These are phyloP conservation scores for Farysia itapuensis DNA, from an alignment of 1,284 basidiomycete genomes.

Conservation along the genomic window DNA sequence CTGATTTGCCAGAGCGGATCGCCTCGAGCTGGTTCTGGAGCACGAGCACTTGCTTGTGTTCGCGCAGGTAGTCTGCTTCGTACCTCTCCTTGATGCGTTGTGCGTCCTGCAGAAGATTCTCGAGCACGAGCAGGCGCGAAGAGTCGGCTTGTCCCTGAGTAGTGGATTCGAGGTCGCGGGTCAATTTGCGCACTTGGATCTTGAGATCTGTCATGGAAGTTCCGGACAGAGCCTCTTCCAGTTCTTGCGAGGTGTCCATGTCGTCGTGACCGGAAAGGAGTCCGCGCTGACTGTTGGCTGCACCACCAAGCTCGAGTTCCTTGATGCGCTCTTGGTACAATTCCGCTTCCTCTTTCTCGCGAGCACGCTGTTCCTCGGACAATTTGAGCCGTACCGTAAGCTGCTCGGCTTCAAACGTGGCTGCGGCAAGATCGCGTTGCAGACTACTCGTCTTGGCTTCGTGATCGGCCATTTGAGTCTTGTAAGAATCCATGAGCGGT, in stretches of 20 bases:
- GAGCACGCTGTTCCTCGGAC: conserved; percentile 70
- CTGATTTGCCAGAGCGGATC: conserved; percentile 76
- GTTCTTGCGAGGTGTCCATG: conserved; percentile 73
- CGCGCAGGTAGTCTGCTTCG: conserved; percentile 81
- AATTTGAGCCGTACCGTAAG: conserved; percentile 33
- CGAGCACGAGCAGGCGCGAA: conserved; percentile 75
- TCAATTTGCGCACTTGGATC: conserved; percentile 77
- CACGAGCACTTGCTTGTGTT: conserved; percentile 79
- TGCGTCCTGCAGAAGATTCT: conserved; percentile 86
- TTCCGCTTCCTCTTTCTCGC: conserved; percentile 81
- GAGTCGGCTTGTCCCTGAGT: conserved; percentile 74
- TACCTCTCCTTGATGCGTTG: conserved; percentile 85
- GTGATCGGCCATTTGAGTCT: conserved; percentile 78
- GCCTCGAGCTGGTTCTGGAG: conserved; percentile 82
- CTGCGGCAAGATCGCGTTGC: conserved; percentile 65
- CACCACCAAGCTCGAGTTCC: conserved; percentile 73
- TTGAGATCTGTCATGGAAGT: conserved; percentile 84
- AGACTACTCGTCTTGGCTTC: conserved; percentile 72
- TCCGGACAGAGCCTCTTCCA: conserved; percentile 79
- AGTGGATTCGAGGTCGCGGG: conserved; percentile 76
- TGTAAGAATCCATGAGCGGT: conserved; percentile 88
- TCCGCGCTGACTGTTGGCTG: conserved; percentile 43
- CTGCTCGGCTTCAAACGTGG: conserved; percentile 48
- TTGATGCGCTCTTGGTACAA: conserved; percentile 87
- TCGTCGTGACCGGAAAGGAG: conserved; percentile 18